Evolutionary conservation across 2,329 filamentous ascomycete species (phyloP).

Genomic region (Penicillium sp.): DNA sequence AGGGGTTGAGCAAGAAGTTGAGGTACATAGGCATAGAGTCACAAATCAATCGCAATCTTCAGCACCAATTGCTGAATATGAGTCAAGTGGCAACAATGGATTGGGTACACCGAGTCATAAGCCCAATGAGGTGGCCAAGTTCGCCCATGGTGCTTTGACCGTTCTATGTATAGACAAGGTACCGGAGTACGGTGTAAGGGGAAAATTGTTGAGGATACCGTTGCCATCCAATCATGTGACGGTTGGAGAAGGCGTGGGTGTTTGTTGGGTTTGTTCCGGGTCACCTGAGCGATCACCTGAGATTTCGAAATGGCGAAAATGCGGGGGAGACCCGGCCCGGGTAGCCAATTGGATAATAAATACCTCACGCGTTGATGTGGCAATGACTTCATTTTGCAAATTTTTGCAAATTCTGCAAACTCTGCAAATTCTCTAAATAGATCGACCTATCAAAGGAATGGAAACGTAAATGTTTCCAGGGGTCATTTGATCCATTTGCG

Average conservation of each 20-base stretch:
- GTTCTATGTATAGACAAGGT: not conserved
- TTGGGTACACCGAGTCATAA: not conserved
- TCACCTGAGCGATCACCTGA: not conserved
- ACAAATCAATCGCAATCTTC: not conserved
- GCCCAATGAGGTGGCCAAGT: not conserved
- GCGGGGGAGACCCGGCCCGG: not conserved
- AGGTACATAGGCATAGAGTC: not conserved
- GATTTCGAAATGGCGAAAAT: not conserved
- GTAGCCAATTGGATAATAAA: not conserved
- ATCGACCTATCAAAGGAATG: not conserved
- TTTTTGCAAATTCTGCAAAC: not conserved
- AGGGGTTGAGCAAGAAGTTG: not conserved
- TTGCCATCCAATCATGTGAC: not conserved
- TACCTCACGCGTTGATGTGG: not conserved
- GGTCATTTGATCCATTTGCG: conserved; percentile 1
- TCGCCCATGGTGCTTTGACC: not conserved
- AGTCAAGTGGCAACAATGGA: not conserved
- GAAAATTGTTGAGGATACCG: not conserved
- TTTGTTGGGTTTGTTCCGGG: not conserved
- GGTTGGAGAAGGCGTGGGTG: not conserved
- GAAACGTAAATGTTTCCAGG: not conserved
- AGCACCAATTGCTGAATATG: not conserved
- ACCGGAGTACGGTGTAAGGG: not conserved
- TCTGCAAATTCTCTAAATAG: not conserved
- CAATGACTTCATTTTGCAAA: not conserved